phyloP scores from a whole-genome alignment of 352 stramenopile genomes.

The Globisporangium viniferum region DNA sequence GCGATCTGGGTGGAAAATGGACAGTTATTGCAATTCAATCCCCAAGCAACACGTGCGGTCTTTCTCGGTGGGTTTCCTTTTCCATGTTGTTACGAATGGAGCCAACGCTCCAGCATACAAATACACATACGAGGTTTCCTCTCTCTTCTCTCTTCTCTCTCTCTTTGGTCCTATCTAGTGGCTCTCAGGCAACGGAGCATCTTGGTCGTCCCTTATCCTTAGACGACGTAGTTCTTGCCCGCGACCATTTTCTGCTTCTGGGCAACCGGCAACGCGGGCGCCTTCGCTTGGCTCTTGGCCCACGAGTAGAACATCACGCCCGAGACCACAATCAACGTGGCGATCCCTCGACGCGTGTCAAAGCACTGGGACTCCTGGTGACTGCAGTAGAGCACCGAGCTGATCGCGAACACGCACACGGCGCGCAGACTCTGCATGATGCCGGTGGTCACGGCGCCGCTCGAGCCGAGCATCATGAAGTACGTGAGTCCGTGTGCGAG shows the following conservation, averaged over 20 bases:
- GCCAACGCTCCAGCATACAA: neutral
- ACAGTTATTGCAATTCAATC: neutral
- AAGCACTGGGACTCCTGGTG: slow-evolving; percentile 87
- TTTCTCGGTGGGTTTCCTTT: neutral
- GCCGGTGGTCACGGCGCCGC: slow-evolving; percentile 76
- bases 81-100: neutral
- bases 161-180: neutral
- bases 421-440: slow-evolving; percentile 88
- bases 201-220: neutral
- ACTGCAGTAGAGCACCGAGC: slow-evolving; percentile 80
- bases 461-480: slow-evolving; percentile 80
- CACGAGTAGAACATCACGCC: slow-evolving; percentile 87
- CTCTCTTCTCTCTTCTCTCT: neutral
- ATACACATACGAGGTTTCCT: neutral
- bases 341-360: slow-evolving; percentile 75
- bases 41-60: neutral
- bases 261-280: slow-evolving; percentile 14
- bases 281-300: slow-evolving; percentile 66
- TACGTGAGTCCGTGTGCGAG: slow-evolving; percentile 82
- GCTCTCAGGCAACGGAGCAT: neutral
- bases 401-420: slow-evolving; percentile 83
- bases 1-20: neutral
- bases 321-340: slow-evolving; percentile 75
- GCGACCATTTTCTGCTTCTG: slow-evolving; percentile 41
- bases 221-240: slow-evolving; percentile 75